phyloP scores from a whole-genome alignment of 352 stramenopile species.

The Phytopythium aichiense region DNA sequence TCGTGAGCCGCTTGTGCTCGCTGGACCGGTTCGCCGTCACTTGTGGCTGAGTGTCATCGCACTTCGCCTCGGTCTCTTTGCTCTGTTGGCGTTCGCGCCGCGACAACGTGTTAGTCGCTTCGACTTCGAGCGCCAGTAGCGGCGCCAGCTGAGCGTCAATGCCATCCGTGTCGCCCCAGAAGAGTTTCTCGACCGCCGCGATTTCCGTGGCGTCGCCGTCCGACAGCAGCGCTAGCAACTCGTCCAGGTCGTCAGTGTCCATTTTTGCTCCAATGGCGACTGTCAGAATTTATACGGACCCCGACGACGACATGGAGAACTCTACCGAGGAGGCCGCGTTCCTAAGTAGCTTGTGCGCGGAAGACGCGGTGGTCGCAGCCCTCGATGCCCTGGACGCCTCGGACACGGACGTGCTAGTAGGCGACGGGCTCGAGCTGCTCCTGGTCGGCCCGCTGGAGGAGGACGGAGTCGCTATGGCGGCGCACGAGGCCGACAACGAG shows the following conservation, averaged over 20 bases:
- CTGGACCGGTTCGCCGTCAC: neutral
- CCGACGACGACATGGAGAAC: too few relatives aligned
- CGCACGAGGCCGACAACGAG: neutral
- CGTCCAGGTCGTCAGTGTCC: neutral
- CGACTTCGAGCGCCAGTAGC: neutral
- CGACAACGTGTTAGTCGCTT: neutral
- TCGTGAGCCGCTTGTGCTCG: neutral
- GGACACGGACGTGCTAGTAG: neutral
- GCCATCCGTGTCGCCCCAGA: neutral
- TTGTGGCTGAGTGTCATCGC: neutral
- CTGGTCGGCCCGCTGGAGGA: neutral
- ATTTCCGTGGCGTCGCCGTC: neutral
- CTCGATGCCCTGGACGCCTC: neutral
- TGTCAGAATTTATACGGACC: constrained; percentile 1
- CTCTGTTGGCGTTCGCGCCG: neutral
- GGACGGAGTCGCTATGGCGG: neutral
- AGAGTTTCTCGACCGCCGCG: neutral
- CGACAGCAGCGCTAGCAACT: constrained; percentile 1
- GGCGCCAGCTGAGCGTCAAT: neutral
- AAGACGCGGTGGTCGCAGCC: neutral
- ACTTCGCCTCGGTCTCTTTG: neutral
- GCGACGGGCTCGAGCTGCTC: constrained; percentile 1
- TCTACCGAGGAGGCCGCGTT: neutral
- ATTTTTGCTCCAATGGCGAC: neutral
- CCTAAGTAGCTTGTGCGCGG: neutral